A percentile compares a stretch with the other conserved stretches of the same genome.
Conservation (phyloP, 495 filamentous ascomycete genomes). For the Penicillium arizonense region DNA sequence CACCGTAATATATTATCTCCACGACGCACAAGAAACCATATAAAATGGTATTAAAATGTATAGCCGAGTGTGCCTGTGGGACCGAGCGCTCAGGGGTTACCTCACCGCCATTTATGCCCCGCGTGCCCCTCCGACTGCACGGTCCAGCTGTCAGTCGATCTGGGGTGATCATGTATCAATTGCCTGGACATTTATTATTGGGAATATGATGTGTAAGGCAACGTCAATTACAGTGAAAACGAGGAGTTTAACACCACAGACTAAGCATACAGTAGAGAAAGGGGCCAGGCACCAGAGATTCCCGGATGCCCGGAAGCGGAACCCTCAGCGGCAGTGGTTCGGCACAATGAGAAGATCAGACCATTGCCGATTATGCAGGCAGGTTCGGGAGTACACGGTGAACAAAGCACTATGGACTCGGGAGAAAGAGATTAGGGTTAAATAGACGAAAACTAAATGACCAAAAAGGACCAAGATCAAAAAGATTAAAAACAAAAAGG, state of each 20-base stretch:
- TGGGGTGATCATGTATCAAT: not conserved
- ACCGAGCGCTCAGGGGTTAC: not conserved
- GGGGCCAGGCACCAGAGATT: constrained; percentile 1
- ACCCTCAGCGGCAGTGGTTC: constrained; percentile 1
- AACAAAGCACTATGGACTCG: not conserved
- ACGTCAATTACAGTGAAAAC: not conserved
- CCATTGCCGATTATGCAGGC: not conserved
- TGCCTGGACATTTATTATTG: not conserved
- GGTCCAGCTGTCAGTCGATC: not conserved
- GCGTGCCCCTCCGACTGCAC: constrained; percentile 5
- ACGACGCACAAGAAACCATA: too few relatives aligned
- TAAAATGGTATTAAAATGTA: too few relatives aligned
- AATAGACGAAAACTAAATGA: not conserved
- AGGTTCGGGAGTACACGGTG: not conserved
- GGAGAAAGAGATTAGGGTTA: not conserved
- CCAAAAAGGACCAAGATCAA: not conserved
- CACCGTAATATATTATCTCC: too few relatives aligned
- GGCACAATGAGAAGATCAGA: not conserved
- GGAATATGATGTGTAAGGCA: not conserved
- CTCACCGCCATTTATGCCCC: constrained; percentile 5
- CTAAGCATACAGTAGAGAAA: not conserved
- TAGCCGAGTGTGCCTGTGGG: too few relatives aligned
- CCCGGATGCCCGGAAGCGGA: constrained; percentile 4
- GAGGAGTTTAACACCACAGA: too few relatives aligned
- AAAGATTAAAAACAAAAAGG: not conserved